Evolutionary conservation across 1,284 basidiomycete species (phyloP).

Genomic region (Marasmius tenuissimus): DNA sequence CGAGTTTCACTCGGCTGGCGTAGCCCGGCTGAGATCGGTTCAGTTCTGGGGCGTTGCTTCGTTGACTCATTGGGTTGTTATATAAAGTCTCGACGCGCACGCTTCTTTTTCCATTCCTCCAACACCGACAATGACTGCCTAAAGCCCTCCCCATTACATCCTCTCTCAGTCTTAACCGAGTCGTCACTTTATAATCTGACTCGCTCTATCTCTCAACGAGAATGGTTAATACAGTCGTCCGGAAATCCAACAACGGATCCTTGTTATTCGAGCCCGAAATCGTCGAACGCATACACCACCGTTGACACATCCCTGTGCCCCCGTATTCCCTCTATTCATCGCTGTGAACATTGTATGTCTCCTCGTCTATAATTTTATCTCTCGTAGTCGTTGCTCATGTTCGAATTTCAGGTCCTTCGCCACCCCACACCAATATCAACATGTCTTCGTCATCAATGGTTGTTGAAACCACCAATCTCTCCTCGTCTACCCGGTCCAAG

Average conservation of each 20-base stretch:
- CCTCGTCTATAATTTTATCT: background rate
- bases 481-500: constrained; percentile 71
- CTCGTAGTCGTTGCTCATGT: background rate
- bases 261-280: constrained; percentile 82
- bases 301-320: constrained; percentile 26
- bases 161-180: constrained; percentile 29
- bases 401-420: background rate
- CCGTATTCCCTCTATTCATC: constrained; percentile 14
- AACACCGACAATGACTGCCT: constrained; percentile 48
- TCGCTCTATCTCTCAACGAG: constrained; percentile 47
- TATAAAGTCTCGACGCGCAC: background rate
- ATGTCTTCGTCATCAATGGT: constrained; percentile 36
- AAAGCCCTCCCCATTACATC: constrained; percentile 27
- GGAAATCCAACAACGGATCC: constrained; percentile 79
- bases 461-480: constrained; percentile 48
- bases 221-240: constrained; percentile 81
- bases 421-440: background rate
- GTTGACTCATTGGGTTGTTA: constrained; percentile 1
- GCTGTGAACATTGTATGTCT: constrained; percentile 16
- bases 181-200: constrained; percentile 33
- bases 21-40: no score
- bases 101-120: constrained; percentile 25
- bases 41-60: background rate
- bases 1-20: background rate
- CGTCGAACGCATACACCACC: constrained; percentile 79